Percentiles rank a stretch among this genome's conserved stretches.
These are phyloP conservation scores for Suillus cothurnatus DNA, from an alignment of 768 basidiomycete species.

Conservation along the genomic window DNA sequence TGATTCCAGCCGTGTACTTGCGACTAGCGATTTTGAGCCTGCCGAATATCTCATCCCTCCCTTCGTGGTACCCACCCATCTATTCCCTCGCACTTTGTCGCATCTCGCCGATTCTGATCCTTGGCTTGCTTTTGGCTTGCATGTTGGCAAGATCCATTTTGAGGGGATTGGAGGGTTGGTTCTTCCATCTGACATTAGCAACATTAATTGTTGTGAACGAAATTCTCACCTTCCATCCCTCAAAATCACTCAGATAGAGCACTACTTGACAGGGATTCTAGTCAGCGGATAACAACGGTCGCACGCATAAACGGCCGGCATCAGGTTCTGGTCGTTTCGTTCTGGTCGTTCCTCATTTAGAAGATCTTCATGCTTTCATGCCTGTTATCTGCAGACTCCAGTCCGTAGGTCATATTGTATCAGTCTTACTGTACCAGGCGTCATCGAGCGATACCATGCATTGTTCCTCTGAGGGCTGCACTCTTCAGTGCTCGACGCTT, in stretches of 20 bases:
- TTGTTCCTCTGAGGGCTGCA: constrained; percentile 19
- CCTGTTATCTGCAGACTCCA: constrained; percentile 40
- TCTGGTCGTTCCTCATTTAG: constrained; percentile 35
- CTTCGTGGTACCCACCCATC: constrained; percentile 46
- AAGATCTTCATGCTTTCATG: constrained; percentile 37
- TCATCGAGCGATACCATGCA: constrained; percentile 5
- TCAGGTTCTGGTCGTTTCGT: constrained; percentile 30
- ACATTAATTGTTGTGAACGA: constrained; percentile 11
- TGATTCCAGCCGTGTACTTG: constrained; percentile 35
- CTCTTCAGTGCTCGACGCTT: constrained; percentile 19
- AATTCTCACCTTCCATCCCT: constrained; percentile 1
- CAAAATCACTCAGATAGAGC: background rate
- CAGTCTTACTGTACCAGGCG: constrained; percentile 34
- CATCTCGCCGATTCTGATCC: constrained; percentile 20
- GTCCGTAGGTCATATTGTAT: constrained; percentile 30
- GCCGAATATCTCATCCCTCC: constrained; percentile 63
- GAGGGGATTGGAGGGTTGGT: constrained; percentile 38
- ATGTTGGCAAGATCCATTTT: constrained; percentile 31
- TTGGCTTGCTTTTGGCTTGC: constrained; percentile 25
- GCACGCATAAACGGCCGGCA: background rate
- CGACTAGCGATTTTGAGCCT: constrained; percentile 34
- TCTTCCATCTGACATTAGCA: constrained; percentile 30
- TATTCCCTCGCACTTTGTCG: constrained; percentile 25
- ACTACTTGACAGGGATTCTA: background rate
- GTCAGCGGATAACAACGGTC: background rate